Evolutionary conservation across 1,284 basidiomycete species (phyloP).

Genomic region (Mycena sp.): DNA sequence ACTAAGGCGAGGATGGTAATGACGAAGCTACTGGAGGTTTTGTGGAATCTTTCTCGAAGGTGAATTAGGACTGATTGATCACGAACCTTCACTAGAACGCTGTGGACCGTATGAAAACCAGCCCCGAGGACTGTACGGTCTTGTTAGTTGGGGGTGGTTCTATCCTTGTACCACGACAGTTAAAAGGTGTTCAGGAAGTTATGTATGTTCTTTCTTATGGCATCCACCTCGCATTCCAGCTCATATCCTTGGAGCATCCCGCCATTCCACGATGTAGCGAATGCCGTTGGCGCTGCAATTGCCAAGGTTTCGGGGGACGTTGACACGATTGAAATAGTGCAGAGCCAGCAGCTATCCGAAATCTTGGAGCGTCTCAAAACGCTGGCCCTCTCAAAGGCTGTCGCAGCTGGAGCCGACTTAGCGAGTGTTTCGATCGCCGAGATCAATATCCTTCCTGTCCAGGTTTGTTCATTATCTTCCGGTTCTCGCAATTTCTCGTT

Average conservation of each 20-base stretch:
- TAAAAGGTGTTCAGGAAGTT: conserved; percentile 60
- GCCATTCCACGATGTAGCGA: conserved; percentile 62
- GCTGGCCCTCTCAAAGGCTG: conserved; percentile 56
- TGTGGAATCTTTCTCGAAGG: background rate
- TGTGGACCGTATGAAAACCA: conserved; percentile 66
- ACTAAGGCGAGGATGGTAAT: conserved; percentile 49
- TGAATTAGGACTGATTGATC: background rate
- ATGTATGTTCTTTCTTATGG: conserved; percentile 44
- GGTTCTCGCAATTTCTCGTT: background rate
- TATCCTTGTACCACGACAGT: conserved; percentile 55
- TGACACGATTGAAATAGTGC: conserved; percentile 57
- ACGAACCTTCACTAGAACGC: conserved; percentile 35
- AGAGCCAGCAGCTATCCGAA: conserved; percentile 51
- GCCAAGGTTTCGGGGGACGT: conserved; percentile 52
- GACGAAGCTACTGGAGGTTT: conserved; percentile 56
- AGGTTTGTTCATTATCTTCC: conserved; percentile 42
- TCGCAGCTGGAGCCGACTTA: conserved; percentile 57
- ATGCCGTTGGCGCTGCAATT: conserved; percentile 67
- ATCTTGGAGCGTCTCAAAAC: conserved; percentile 54
- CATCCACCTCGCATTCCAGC: conserved; percentile 9
- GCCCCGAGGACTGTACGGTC: conserved; percentile 57
- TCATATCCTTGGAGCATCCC: conserved; percentile 44
- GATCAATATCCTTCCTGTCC: conserved; percentile 53
- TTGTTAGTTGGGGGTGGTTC: conserved; percentile 63
- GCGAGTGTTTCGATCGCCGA: conserved; percentile 58